phyloP scores from a whole-genome alignment of 2,329 filamentous ascomycete species.

The Spiromastix sp. region DNA sequence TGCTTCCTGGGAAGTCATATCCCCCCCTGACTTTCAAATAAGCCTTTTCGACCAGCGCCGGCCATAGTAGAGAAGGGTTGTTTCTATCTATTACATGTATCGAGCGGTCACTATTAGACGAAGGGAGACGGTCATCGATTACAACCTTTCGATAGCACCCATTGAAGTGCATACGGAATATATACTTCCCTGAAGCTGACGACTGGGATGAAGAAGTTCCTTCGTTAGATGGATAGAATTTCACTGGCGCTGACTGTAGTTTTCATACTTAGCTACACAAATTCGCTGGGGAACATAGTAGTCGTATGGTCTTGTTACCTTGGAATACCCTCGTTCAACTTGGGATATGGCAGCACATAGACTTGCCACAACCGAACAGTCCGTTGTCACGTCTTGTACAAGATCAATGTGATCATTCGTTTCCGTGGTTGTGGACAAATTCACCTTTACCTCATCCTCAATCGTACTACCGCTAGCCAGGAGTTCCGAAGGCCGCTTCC shows the following conservation, averaged over 20 bases:
- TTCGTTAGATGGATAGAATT: slow-evolving; percentile 66
- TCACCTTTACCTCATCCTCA: slow-evolving; percentile 17
- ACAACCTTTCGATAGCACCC: slow-evolving; percentile 79
- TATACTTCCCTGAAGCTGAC: slow-evolving; percentile 77
- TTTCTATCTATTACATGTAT: slow-evolving; percentile 81
- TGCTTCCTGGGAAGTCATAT: slow-evolving; percentile 96
- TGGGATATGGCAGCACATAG: slow-evolving; percentile 71
- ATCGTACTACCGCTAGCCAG: slow-evolving; percentile 22
- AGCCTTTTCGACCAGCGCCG: slow-evolving; percentile 86
- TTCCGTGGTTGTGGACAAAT: slow-evolving; percentile 43
- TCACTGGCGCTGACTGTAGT: slow-evolving; percentile 48
- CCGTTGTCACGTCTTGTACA: slow-evolving; percentile 89
- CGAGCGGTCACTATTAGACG: slow-evolving; percentile 57
- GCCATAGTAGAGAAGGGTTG: slow-evolving; percentile 77
- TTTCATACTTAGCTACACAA: not conserved
- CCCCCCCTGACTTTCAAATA: slow-evolving; percentile 92
- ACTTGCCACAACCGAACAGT: slow-evolving; percentile 95
- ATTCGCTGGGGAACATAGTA: not conserved
- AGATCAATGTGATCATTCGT: slow-evolving; percentile 59
- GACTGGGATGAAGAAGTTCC: slow-evolving; percentile 46
- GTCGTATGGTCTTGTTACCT: no score
- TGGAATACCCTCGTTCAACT: slow-evolving; percentile 55
- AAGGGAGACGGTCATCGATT: slow-evolving; percentile 84
- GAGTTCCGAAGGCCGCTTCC: slow-evolving; percentile 67
- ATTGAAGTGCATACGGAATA: slow-evolving; percentile 91